These are phyloP conservation scores for Choiromyces venosus DNA, from an alignment of 495 filamentous ascomycete genomes.

Conservation along the genomic window DNA sequence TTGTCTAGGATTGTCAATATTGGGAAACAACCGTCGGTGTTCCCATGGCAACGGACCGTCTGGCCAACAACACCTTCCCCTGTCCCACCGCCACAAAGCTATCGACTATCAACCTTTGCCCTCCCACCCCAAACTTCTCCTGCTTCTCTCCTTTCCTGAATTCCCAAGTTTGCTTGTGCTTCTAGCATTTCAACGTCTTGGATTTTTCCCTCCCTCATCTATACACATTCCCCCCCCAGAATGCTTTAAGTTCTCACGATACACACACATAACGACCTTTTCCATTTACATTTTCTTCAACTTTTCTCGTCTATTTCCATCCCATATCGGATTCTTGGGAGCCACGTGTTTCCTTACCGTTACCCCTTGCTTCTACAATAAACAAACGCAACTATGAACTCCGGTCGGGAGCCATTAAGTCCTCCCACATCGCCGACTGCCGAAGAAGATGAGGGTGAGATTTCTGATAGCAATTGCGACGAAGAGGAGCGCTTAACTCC, in stretches of 20 bases:
- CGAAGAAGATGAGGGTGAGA: slow-evolving; percentile 16
- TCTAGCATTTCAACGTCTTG: background rate
- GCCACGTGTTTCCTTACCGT: background rate
- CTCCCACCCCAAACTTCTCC: background rate
- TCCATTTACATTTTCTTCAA: background rate
- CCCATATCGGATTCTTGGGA: background rate
- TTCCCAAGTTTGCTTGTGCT: background rate
- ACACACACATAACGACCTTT: background rate
- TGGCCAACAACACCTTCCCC: background rate
- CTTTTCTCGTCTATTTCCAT: background rate
- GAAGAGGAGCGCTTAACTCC: slow-evolving; percentile 17
- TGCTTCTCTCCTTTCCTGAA: background rate
- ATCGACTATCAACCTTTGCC: background rate
- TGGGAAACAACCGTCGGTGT: background rate
- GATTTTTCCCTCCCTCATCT: background rate
- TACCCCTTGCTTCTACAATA: slow-evolving; percentile 12
- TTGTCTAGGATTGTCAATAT: background rate
- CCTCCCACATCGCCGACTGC: slow-evolving; percentile 25
- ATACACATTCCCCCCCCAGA: background rate
- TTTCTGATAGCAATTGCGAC: slow-evolving; percentile 26
- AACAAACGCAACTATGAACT: slow-evolving; percentile 17
- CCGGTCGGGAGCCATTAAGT: slow-evolving; percentile 27
- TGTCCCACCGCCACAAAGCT: background rate
- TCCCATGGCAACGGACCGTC: background rate
- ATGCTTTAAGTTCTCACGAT: background rate